Conservation (phyloP, 2,329 filamentous ascomycete species). For the Penicillium griseofulvum region DNA sequence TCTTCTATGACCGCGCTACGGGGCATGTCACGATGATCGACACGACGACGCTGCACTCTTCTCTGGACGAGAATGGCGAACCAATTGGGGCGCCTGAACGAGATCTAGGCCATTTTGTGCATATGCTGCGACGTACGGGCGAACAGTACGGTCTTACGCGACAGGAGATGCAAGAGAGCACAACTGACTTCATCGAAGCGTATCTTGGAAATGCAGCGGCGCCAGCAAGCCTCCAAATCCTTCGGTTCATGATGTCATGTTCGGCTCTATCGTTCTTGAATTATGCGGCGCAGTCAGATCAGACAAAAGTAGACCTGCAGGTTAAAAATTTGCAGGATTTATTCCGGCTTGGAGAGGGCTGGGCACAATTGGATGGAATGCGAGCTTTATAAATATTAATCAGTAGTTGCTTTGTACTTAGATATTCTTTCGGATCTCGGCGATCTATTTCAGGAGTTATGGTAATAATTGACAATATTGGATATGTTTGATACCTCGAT, state of each 20-base stretch:
- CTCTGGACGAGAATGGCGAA: background rate
- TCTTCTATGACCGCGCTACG: background rate
- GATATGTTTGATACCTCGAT: background rate
- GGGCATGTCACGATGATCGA: conserved; percentile 1
- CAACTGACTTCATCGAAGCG: background rate
- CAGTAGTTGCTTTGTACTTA: background rate
- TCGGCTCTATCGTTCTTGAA: conserved; percentile 1
- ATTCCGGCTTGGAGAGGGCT: background rate
- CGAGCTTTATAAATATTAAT: background rate
- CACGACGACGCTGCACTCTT: background rate
- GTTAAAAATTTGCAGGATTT: background rate
- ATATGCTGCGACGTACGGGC: background rate
- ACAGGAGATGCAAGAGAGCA: background rate
- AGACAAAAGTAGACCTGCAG: background rate
- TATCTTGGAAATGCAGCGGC: background rate
- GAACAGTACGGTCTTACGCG: background rate
- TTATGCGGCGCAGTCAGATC: background rate
- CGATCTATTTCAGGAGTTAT: background rate
- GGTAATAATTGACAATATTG: background rate
- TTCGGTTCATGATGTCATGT: conserved; percentile 1
- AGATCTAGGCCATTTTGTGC: background rate
- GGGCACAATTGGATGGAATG: background rate
- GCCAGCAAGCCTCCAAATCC: background rate
- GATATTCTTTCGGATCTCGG: background rate
- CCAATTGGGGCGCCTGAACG: background rate